Evolutionary conservation across 306 rosid species (phyloP).

Genomic region (Citrullus mucosospermus): DNA sequence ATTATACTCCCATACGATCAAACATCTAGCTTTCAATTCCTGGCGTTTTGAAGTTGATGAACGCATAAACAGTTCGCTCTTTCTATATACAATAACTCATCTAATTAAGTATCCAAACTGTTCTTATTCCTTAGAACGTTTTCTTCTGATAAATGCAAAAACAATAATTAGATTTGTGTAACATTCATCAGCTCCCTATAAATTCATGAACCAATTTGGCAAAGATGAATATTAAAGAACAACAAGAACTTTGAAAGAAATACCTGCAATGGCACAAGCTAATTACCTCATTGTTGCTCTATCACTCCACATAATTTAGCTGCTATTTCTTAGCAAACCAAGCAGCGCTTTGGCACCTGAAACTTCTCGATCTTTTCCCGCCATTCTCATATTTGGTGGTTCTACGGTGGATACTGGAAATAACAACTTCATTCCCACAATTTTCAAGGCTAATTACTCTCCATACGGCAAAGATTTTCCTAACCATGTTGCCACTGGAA

Average conservation of each 20-base stretch:
- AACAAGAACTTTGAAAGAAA: not conserved
- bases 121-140: not conserved
- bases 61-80: not conserved
- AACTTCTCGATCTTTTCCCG: constrained; percentile 9
- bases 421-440: constrained; percentile 38
- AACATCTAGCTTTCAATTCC: too few species aligned
- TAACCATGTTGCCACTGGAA: constrained; percentile 37
- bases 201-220: not conserved
- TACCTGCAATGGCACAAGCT: not conserved
- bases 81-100: not conserved
- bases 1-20: too few species aligned
- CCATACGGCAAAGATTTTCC: constrained; percentile 58
- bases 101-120: not conserved
- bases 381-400: constrained; percentile 55
- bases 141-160: not conserved
- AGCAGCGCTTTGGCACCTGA: not conserved
- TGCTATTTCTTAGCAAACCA: not conserved
- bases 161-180: not conserved
- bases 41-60: not conserved
- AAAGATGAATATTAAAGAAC: not conserved
- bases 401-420: constrained; percentile 51
- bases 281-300: not conserved
- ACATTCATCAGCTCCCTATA: not conserved
- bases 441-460: constrained; percentile 27
- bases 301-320: not conserved